Evolutionary conservation across 768 basidiomycete species (phyloP), one percentile per base, ranked within the genome.

Genomic region (Sutorius australiensis): DNA sequence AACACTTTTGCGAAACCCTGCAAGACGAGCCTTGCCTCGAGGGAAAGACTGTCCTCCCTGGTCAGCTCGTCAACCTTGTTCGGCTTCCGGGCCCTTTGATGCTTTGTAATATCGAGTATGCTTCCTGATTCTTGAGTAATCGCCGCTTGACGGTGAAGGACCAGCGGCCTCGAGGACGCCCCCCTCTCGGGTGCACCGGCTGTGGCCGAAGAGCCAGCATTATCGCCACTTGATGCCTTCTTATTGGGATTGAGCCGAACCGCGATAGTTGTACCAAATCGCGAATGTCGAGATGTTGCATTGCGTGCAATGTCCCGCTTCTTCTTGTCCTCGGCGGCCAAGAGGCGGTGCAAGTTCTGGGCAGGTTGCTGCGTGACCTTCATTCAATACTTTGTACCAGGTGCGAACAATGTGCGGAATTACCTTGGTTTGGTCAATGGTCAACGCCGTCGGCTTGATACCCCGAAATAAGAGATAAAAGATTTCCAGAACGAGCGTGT

Each of bases 211-310:
- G 63, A 46, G 39, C 54, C 63, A 46, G 62, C 61, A 51, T 56
- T 58, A 50, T 65, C 62, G 37, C 64, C 64, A 58, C 42, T 62
- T 48, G 31, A 60, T 31, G 34, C 62, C 48, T 72, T 75, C 67
- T 80, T 82, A 57, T 78, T 80, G 13, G 83, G 68, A 53, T 85
- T 87, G 39, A 89, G 75, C 56, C 78, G 81, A 48, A 99, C 86
- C 19, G 87, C 74, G 58, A 98, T 86, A 9, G 95, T 98, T 3
- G 97, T 98, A 1, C 97, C 97, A 70, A 99, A 99, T 44, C 95
- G 84, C 24, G 93, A 92, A 72, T 99, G 97, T 31, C 97, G 81
- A 19, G 92, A 89, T 47, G 84, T 71, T 5, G 80, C 74, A 44
- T 76, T 73, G 44, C 82, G 77, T 0, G 81, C 76, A 24, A 79